Evolutionary conservation across 1,284 basidiomycete genomes (phyloP).

Genomic region (Cryptococcus maquisensis): DNA sequence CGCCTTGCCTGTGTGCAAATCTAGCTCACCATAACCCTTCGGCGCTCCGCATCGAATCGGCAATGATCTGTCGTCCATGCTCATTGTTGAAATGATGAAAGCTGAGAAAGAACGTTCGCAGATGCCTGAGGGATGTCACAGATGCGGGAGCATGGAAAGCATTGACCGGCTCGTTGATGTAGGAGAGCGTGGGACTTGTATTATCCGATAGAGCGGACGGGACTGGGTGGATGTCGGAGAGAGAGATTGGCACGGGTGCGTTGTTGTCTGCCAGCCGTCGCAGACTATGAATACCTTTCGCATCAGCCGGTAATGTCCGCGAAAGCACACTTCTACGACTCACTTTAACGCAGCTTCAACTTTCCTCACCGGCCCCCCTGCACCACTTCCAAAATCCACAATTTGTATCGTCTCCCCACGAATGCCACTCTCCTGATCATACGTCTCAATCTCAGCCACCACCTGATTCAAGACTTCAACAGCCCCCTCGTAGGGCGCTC

Average conservation of each 20-base stretch:
- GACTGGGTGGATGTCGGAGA: constrained; percentile 28
- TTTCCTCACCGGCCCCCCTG: constrained; percentile 33
- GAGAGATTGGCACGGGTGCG: constrained; percentile 15
- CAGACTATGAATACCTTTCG: background rate
- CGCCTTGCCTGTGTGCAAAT: background rate
- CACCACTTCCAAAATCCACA: constrained; percentile 43
- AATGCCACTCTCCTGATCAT: constrained; percentile 1
- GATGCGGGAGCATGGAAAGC: constrained; percentile 22
- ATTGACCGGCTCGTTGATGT: constrained; percentile 29
- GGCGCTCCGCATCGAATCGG: constrained; percentile 35
- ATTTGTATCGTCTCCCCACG: constrained; percentile 10
- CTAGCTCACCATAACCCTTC: constrained; percentile 41
- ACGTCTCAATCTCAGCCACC: constrained; percentile 22
- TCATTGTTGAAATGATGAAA: constrained; percentile 44
- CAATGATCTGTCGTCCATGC: constrained; percentile 26
- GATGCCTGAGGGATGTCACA: constrained; percentile 15
- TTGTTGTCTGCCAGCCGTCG: constrained; percentile 2
- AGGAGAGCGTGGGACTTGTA: constrained; percentile 15
- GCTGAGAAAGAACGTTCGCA: constrained; percentile 40
- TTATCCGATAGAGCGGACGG: background rate
- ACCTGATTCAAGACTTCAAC: constrained; percentile 28
- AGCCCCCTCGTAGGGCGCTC: constrained; percentile 27
- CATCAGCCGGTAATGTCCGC: background rate
- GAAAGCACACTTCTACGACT: constrained; percentile 5
- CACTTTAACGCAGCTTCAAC: constrained; percentile 40